A percentile compares a stretch with the other conserved stretches of the same genome.
phyloP scores from a whole-genome alignment of 176 grass and related monocot genomes.

The Triticum dicoccoides region DNA sequence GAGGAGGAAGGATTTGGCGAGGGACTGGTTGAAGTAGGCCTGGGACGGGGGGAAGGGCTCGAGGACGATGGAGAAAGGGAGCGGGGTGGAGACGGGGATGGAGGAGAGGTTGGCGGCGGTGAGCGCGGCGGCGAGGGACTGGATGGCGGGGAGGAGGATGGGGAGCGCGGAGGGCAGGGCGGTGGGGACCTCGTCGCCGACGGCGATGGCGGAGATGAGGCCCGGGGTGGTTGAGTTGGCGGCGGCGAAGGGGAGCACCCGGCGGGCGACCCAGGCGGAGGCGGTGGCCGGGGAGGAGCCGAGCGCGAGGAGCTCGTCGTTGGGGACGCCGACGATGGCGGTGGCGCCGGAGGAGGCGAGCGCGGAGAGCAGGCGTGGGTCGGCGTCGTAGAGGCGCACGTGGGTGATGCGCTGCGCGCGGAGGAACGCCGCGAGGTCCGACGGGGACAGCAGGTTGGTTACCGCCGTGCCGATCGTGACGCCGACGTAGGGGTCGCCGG shows the following conservation, averaged over 20 bases:
- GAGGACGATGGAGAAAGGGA: conserved; percentile 79
- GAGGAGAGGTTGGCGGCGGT: conserved; percentile 70
- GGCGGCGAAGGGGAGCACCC: conserved; percentile 57
- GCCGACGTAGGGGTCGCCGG: conserved; percentile 58
- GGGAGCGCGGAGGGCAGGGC: conserved; percentile 74
- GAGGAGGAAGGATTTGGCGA: conserved; percentile 52
- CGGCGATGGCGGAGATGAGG: conserved; percentile 64
- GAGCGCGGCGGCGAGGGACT: conserved; percentile 56
- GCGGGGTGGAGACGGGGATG: conserved; percentile 81
- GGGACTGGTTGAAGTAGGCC: conserved; percentile 90
- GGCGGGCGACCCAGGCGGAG: conserved; percentile 59
- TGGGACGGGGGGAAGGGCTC: conserved; percentile 94
- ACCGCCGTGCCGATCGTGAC: conserved; percentile 85
- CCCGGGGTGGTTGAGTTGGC: conserved; percentile 22
- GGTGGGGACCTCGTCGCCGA: conserved; percentile 76
- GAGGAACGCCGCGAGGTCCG: conserved; percentile 73
- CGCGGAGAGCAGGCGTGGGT: conserved; percentile 63
- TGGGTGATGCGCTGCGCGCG: conserved; percentile 68
- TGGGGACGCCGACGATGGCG: conserved; percentile 84
- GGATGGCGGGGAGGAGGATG: conserved; percentile 79
- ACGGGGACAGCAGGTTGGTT: conserved; percentile 72
- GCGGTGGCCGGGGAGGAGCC: conserved; percentile 71
- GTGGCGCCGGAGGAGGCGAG: conserved; percentile 51
- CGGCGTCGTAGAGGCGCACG: conserved; percentile 87
- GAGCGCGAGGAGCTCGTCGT: conserved; percentile 88